Evolutionary conservation across 1,284 basidiomycete genomes (phyloP).

Genomic region (Termitomyces sp.): DNA sequence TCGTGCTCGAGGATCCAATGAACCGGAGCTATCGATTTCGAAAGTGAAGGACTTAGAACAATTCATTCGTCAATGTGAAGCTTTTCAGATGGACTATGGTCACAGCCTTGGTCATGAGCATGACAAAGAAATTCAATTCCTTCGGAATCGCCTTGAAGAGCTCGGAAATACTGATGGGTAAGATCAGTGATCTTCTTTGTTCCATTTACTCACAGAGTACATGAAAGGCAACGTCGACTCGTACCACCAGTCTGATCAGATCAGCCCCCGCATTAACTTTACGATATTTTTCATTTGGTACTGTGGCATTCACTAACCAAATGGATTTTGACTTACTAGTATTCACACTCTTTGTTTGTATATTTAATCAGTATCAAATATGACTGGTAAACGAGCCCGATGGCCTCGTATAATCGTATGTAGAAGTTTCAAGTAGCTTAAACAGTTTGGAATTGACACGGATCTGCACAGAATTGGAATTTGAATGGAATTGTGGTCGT

Average conservation of each 20-base stretch:
- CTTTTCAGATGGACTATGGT: conserved; percentile 55
- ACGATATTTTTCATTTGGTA: not conserved
- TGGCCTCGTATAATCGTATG: not conserved
- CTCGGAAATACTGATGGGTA: conserved; percentile 31
- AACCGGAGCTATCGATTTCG: conserved; percentile 54
- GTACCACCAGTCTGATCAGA: conserved; percentile 8
- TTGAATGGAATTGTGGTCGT: too few species aligned
- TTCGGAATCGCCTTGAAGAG: conserved; percentile 34
- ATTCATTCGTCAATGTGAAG: conserved; percentile 55
- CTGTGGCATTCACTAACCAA: not conserved
- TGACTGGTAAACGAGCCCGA: not conserved
- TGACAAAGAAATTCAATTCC: conserved; percentile 18
- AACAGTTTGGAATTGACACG: not conserved
- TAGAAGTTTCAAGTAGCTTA: not conserved
- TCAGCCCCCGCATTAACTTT: not conserved
- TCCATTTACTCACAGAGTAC: not conserved
- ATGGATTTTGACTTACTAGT: not conserved
- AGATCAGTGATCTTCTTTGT: not conserved
- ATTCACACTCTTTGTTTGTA: not conserved
- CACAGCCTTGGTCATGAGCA: conserved; percentile 26
- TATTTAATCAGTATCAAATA: not conserved
- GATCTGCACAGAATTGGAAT: not conserved
- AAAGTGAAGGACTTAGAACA: conserved; percentile 56
- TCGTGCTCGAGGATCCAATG: conserved; percentile 57
- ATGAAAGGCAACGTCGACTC: conserved; percentile 11